Percentiles rank a stretch among this genome's conserved stretches.
Conservation (phyloP, 306 rosid species). For the Glycine latifolia region DNA sequence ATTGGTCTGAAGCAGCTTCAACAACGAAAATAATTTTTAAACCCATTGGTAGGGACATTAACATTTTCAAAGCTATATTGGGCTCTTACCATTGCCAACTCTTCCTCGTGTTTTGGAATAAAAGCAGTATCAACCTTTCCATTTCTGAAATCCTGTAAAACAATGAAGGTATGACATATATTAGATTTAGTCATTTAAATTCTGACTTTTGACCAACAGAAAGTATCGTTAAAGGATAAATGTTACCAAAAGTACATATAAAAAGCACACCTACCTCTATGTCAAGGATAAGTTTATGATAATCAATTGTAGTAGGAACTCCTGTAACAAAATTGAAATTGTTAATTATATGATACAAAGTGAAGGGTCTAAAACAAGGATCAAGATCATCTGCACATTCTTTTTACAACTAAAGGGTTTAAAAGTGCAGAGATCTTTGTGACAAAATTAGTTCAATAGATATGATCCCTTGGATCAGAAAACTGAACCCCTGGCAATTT, state of each 20-base stretch:
- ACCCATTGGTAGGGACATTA: background rate
- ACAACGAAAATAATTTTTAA: no score
- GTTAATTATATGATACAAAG: constrained; percentile 20
- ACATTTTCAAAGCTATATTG: constrained; percentile 15
- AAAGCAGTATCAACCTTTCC: constrained; percentile 97
- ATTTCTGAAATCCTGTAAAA: constrained; percentile 79
- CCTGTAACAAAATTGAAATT: constrained; percentile 58
- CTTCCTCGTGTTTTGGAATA: constrained; percentile 93
- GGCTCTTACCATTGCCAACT: constrained; percentile 72
- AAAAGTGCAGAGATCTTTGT: background rate
- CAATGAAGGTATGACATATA: constrained; percentile 16
- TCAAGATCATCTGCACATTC: constrained; percentile 24
- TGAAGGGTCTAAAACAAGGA: constrained; percentile 35
- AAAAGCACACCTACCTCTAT: constrained; percentile 64
- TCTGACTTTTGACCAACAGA: constrained; percentile 12
- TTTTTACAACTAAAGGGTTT: constrained; percentile 9
- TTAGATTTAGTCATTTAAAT: constrained; percentile 20
- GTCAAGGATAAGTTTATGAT: constrained; percentile 96
- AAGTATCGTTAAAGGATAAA: constrained; percentile 34
- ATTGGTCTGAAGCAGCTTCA: no score
- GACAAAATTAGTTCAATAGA: constrained; percentile 12
- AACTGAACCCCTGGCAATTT: constrained; percentile 20
- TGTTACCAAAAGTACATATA: constrained; percentile 9
- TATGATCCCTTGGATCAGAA: constrained; percentile 14
- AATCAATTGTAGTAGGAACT: constrained; percentile 98